phyloP scores from a whole-genome alignment of 1,139 yeast genomes.

The Geotrichum fermentans region DNA sequence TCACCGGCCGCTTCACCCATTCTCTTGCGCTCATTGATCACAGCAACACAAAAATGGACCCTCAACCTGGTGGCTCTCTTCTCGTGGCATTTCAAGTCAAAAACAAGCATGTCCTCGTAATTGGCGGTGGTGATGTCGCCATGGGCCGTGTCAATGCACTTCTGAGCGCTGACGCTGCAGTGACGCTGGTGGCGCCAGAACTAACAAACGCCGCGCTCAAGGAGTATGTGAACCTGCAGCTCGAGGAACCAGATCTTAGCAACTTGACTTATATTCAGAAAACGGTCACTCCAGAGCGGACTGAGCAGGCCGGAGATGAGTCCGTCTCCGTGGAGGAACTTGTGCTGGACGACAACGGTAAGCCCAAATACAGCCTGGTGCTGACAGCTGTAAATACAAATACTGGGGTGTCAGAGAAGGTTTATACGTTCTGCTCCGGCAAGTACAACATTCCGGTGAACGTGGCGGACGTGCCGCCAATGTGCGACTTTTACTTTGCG shows the following conservation, averaged over 20 bases:
- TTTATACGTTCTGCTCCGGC: conserved; percentile 55
- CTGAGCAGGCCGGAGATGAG: conserved; percentile 17
- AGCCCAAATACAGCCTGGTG: conserved; percentile 51
- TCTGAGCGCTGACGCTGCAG: conserved; percentile 61
- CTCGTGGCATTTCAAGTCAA: conserved; percentile 71
- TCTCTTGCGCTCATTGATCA: too few relatives aligned
- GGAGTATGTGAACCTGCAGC: conserved; percentile 38
- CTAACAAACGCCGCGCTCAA: conserved; percentile 47
- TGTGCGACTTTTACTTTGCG: conserved; percentile 85
- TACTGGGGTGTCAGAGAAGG: conserved; percentile 52
- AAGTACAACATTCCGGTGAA: conserved; percentile 56
- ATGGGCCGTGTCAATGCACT: conserved; percentile 63
- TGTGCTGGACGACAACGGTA: conserved; percentile 21
- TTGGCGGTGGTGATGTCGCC: conserved; percentile 84
- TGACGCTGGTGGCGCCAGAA: conserved; percentile 61
- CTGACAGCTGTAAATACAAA: conserved; percentile 69
- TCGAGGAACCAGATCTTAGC: conserved; percentile 32
- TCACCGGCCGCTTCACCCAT: too few relatives aligned
- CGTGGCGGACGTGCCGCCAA: conserved; percentile 77
- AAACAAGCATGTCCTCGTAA: conserved; percentile 59
- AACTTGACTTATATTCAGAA: conserved; percentile 44
- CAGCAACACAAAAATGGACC: conserved; percentile 19
- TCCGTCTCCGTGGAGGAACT: conserved; percentile 14
- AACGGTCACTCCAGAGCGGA: conserved; percentile 45
- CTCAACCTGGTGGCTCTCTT: conserved; percentile 46